Conservation (phyloP, 495 filamentous ascomycete genomes). For the Daldinia bambusicola region DNA sequence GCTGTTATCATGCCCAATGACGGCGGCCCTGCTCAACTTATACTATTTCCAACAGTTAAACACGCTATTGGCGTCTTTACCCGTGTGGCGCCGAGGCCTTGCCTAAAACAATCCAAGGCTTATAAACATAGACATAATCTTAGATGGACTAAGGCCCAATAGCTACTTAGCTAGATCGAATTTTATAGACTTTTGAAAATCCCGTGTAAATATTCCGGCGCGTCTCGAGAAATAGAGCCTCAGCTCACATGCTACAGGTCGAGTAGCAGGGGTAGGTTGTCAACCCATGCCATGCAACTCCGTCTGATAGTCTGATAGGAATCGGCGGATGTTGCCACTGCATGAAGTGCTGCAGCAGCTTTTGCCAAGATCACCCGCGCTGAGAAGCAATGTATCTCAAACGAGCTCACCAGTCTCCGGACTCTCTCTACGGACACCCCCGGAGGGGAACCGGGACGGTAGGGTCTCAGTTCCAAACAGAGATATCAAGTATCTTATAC, state of each 20-base stretch:
- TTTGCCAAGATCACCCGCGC: slow-evolving; percentile 33
- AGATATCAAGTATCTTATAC: slow-evolving; percentile 43
- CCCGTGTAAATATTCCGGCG: background rate
- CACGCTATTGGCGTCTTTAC: slow-evolving; percentile 13
- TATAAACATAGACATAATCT: background rate
- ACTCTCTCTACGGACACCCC: slow-evolving; percentile 34
- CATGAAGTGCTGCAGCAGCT: slow-evolving; percentile 33
- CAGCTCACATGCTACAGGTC: slow-evolving; percentile 25
- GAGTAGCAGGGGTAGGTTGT: slow-evolving; percentile 15
- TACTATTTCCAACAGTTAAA: slow-evolving; percentile 4
- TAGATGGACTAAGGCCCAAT: background rate
- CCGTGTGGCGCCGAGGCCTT: slow-evolving; percentile 39
- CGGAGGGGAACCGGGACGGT: slow-evolving; percentile 22
- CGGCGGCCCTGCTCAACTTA: slow-evolving; percentile 2
- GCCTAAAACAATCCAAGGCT: background rate
- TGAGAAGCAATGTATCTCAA: slow-evolving; percentile 39
- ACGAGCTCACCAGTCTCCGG: slow-evolving; percentile 26
- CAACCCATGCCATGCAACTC: slow-evolving; percentile 28
- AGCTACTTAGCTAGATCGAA: too few relatives aligned
- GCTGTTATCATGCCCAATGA: slow-evolving; percentile 34
- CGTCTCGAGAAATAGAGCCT: slow-evolving; percentile 33
- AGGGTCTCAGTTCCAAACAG: slow-evolving; percentile 39
- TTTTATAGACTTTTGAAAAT: background rate
- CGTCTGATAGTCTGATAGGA: slow-evolving; percentile 41
- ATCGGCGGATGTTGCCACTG: slow-evolving; percentile 29